Evolutionary conservation across 192 early-diverging fungal species (phyloP).

Genomic region (Coemansia sp.): DNA sequence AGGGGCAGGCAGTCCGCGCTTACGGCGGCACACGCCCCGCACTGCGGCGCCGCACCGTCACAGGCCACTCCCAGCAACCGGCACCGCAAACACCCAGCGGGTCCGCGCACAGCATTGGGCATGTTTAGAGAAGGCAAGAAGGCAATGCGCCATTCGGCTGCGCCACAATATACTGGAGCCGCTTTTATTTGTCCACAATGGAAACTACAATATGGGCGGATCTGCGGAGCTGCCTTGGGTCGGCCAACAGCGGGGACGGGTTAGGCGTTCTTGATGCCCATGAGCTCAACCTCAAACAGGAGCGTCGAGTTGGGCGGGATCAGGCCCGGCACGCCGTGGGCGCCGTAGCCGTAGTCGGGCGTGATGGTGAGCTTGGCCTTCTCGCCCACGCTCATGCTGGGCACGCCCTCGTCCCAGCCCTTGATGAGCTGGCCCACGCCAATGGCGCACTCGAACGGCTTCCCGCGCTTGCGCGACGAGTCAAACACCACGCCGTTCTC

Average conservation of each 20-base stretch:
- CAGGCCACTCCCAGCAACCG: constrained; percentile 14
- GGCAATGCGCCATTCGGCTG: too few species aligned
- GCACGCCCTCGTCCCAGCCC: constrained; percentile 87
- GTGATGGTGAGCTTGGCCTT: constrained; percentile 77
- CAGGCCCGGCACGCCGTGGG: constrained; percentile 62
- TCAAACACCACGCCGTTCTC: constrained; percentile 79
- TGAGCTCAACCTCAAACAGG: constrained; percentile 78
- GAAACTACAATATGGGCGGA: too few species aligned
- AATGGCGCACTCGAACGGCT: constrained; percentile 83
- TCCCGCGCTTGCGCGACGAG: constrained; percentile 72
- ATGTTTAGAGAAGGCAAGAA: constrained; percentile 2
- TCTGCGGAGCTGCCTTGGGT: too few species aligned
- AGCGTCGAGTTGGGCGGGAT: constrained; percentile 79
- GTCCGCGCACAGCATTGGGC: too few species aligned
- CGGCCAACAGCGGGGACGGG: neutral
- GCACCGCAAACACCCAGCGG: constrained; percentile 38
- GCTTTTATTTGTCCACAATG: too few species aligned
- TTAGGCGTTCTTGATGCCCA: constrained; percentile 54
- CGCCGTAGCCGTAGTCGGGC: constrained; percentile 80
- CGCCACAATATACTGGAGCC: too few species aligned
- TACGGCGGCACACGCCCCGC: constrained; percentile 5
- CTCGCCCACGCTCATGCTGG: constrained; percentile 89
- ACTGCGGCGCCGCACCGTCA: neutral
- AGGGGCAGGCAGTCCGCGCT: constrained; percentile 11
- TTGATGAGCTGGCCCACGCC: constrained; percentile 92